Evolutionary conservation across 805 yeast genomes (phyloP).

Genomic region (Pichia insulana): DNA sequence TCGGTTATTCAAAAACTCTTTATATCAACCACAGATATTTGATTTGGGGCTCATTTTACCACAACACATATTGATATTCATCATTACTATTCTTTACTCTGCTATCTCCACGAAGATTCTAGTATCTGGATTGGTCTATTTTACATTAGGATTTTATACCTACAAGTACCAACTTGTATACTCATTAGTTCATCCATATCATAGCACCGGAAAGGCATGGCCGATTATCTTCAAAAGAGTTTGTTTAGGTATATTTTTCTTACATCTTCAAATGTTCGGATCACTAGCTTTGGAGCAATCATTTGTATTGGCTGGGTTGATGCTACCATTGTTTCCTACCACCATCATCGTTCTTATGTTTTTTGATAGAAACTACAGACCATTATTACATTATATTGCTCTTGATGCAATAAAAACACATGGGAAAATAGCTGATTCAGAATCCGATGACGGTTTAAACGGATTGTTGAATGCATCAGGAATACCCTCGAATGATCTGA

Average conservation of each 20-base stretch:
- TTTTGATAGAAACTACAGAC: constrained; percentile 46
- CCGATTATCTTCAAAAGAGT: constrained; percentile 51
- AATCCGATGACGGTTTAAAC: constrained; percentile 15
- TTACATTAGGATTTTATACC: constrained; percentile 47
- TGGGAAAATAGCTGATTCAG: constrained; percentile 25
- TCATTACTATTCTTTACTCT: constrained; percentile 50
- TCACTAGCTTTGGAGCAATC: constrained; percentile 55
- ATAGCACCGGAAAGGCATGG: constrained; percentile 62
- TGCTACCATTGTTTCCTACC: constrained; percentile 40
- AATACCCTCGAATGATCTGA: constrained; percentile 2
- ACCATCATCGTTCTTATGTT: constrained; percentile 39
- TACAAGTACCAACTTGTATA: constrained; percentile 56
- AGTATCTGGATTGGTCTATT: constrained; percentile 49
- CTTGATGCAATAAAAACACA: constrained; percentile 44
- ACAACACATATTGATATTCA: constrained; percentile 50
- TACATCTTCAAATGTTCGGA: constrained; percentile 58
- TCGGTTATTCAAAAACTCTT: constrained; percentile 40
- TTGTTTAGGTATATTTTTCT: constrained; percentile 44
- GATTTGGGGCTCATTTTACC: constrained; percentile 56
- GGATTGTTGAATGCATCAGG: constrained; percentile 9
- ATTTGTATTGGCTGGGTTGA: constrained; percentile 37
- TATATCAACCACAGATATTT: constrained; percentile 50
- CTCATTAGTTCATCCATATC: constrained; percentile 55
- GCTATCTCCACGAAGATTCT: constrained; percentile 54
- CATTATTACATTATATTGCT: constrained; percentile 48